Evolutionary conservation across 345 rosid species (phyloP), one percentile per base, ranked within the genome.

Genomic region (Boechera stricta): DNA sequence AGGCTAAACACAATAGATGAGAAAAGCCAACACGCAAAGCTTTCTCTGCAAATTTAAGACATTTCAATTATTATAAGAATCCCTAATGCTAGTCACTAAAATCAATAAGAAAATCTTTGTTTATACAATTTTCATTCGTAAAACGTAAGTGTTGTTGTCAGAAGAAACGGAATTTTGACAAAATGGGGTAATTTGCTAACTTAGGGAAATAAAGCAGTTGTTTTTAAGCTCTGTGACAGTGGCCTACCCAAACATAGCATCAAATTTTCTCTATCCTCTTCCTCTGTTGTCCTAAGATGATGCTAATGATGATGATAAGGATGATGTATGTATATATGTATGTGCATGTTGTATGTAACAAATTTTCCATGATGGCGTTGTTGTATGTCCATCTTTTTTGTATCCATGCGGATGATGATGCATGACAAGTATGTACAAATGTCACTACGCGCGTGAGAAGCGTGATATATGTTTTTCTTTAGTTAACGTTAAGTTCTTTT

Each of bases 151-250:
- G 54, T 53, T 54, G 67, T 26, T 71, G 72, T 77, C 81, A 71
- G 81, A 71, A 47, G 59, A 77, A 70, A 77, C 77, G 72, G 77
- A 64, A n/a, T 71, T 71, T 71, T 77, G 67, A 71, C 67, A 63
- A 77, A 64, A 77, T 72, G 38, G 73, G 67, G 67, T 57, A 66
- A 64, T 66, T 66, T 58, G 67, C 53, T 65, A 71, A 77, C 29
- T 77, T 47, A 6, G 63, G 81, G 59, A 72, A 66, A 65, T 36
- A 66, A 78, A 78, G 68, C 62, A 49, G 64, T 72, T 66, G 56
- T 32, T 73, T 69, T 78, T 72, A 65, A 54, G 60, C 72, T 64
- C 77, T 71, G 73, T 31, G 38, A 47, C 77, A 57, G 39, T 71
- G 77, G 75, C 80, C 75, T 42, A 44, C 69, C 69, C 64, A 69